These are phyloP conservation scores for Pseudocercospora musae DNA, from an alignment of 2,329 filamentous ascomycete genomes.

Conservation along the genomic window DNA sequence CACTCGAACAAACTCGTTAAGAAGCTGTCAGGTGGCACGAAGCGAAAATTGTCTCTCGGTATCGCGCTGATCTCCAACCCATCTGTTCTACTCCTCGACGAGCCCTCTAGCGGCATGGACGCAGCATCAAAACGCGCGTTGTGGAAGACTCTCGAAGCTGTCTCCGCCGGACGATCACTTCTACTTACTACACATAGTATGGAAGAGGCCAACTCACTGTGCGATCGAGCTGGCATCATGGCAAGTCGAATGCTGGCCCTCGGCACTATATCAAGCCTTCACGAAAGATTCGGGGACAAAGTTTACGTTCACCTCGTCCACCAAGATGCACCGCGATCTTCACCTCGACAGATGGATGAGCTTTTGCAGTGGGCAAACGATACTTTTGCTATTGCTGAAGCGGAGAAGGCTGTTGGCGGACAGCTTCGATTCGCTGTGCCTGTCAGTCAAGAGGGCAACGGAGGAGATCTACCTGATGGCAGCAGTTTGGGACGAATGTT, in stretches of 20 bases:
- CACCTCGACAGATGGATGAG: conserved; percentile 60
- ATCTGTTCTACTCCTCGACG: conserved; percentile 76
- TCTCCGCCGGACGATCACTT: conserved; percentile 71
- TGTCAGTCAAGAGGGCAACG: conserved; percentile 14
- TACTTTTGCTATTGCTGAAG: conserved; percentile 59
- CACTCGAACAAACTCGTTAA: conserved; percentile 71
- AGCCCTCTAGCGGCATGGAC: conserved; percentile 81
- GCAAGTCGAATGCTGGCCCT: conserved; percentile 77
- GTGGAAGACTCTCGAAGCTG: conserved; percentile 75
- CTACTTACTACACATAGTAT: conserved; percentile 89
- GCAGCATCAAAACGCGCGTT: conserved; percentile 83
- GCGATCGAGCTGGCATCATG: conserved; percentile 76
- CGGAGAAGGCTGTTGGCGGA: conserved; percentile 72
- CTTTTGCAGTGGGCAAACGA: conserved; percentile 63
- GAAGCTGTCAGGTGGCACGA: conserved; percentile 81
- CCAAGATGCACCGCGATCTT: conserved; percentile 66
- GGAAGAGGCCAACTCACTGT: conserved; percentile 87
- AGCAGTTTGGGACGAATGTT: conserved; percentile 49
- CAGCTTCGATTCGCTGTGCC: conserved; percentile 74
- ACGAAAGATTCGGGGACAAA: conserved; percentile 65
- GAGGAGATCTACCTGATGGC: conserved; percentile 12
- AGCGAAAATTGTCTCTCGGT: conserved; percentile 78
- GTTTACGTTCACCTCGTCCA: conserved; percentile 74
- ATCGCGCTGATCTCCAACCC: conserved; percentile 91
- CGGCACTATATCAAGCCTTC: conserved; percentile 67